Evolutionary conservation across 805 yeast genomes (phyloP), one percentile per base, ranked within the genome.

Genomic region (Lachancea mirantina): DNA sequence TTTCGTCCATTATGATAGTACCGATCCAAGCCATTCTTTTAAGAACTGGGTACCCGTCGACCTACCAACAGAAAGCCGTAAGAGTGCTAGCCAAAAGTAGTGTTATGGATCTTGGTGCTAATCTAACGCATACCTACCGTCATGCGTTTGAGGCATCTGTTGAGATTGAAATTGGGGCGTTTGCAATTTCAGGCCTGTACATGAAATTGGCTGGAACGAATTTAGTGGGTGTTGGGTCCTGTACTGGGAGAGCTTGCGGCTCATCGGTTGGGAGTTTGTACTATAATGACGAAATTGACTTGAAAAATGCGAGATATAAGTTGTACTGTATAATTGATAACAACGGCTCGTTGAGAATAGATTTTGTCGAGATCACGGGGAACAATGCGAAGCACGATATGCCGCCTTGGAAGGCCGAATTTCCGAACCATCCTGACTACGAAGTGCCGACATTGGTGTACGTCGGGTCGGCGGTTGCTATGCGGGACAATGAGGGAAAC

Each of bases 291-390:
- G 28, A 19, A 10, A 16, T 18, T 8, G 36, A 37, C 4, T 23
- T 40, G 5, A 8, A 14, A 6, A 21, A 16, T 6, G 15, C 22
- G n/a, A 33, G 29, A 13, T 40, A 30, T 26, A 27, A 33, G 18
- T 13, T 40, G 15, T 37, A 37, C 23, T 36, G 41, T 21, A 15
- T 34, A 10, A 24, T 36, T 11, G 37, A 28, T 13, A 29, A 29
- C 17, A 36, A 28, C 28, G 28, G 29, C 2, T 23, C 33, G 13
- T 28, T 37, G n/a, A 24, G 43, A 23, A 32, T 40, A 5, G 43
- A 40, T 26, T 40, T 40, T 29, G 28, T 37, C 10, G 28, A 28
- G 18, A 10, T 33, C 24, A 11, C 2, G 8, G 4, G 13, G 27
- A 17, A 14, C 4, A 17, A 19, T 14, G 21, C 11, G 3, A 28